These are phyloP conservation scores for Chaetomiaceae sp. DNA, from an alignment of 2,329 filamentous ascomycete species.

Conservation along the genomic window DNA sequence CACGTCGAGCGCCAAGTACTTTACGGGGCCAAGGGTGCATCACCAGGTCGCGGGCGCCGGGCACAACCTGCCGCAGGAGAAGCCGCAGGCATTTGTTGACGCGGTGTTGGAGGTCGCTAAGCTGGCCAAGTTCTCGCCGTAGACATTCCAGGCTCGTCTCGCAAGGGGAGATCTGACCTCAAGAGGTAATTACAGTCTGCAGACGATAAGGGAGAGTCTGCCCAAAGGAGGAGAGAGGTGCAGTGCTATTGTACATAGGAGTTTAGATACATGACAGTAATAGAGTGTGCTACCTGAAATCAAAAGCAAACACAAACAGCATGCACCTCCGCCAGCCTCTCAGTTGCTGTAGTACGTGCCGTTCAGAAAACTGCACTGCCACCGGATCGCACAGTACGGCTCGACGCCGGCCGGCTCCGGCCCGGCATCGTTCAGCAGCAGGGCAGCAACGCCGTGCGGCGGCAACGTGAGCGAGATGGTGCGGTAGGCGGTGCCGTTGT, in stretches of 20 bases:
- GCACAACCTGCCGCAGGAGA: constrained; percentile 1
- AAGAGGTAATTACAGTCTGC: no score
- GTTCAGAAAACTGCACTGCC: constrained; percentile 12
- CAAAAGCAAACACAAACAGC: no score
- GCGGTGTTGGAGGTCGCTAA: constrained; percentile 1
- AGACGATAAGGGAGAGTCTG: no score
- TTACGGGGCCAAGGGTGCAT: constrained; percentile 1
- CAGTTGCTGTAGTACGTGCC: constrained; percentile 10
- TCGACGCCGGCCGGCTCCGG: constrained; percentile 7
- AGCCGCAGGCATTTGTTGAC: constrained; percentile 4
- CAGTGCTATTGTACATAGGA: no score
- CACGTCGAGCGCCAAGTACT: not conserved
- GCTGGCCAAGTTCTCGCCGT: not conserved
- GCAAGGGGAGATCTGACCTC: no score
- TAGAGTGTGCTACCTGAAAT: no score
- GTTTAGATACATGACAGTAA: no score
- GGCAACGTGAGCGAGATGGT: constrained; percentile 8
- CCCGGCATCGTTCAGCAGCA: constrained; percentile 12
- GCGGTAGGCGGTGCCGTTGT: constrained; percentile 7
- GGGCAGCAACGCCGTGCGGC: constrained; percentile 9
- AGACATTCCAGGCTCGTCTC: no score
- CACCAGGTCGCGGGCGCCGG: constrained; percentile 1
- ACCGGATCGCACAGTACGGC: constrained; percentile 8
- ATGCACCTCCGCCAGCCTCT: no score
- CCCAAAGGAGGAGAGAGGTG: no score